These are phyloP conservation scores for Apiotrichum porosum DNA, from an alignment of 1,284 basidiomycete species.

Conservation along the genomic window DNA sequence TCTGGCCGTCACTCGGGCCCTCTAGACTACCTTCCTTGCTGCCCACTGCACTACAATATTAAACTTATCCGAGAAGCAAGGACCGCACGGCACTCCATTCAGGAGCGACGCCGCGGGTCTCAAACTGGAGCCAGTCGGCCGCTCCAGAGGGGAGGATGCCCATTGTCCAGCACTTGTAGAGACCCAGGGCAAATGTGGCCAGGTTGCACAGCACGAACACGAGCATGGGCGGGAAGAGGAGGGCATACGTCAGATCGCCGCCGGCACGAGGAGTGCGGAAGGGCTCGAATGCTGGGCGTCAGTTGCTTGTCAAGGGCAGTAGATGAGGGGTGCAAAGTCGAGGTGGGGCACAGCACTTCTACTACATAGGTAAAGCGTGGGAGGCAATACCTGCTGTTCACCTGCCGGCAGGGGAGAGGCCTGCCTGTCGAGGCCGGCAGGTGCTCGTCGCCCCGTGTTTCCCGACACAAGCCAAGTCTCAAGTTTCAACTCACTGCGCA, in stretches of 20 bases:
- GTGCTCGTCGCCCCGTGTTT: too few relatives aligned
- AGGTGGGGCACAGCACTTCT: too few relatives aligned
- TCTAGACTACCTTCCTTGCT: too few relatives aligned
- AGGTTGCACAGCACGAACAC: slow-evolving; percentile 44
- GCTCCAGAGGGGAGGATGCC: slow-evolving; percentile 80
- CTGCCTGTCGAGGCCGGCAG: background rate
- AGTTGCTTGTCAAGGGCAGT: too few relatives aligned
- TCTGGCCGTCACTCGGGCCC: too few relatives aligned
- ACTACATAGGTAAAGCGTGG: too few relatives aligned
- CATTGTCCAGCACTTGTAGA: slow-evolving; percentile 89
- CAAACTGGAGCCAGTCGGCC: slow-evolving; percentile 87
- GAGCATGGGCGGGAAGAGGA: slow-evolving; percentile 40
- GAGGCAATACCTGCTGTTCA: too few relatives aligned
- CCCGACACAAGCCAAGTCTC: too few relatives aligned
- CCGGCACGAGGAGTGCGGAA: slow-evolving; percentile 26
- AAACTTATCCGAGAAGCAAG: slow-evolving; percentile 4
- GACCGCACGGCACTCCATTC: slow-evolving; percentile 16
- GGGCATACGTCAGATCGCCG: slow-evolving; percentile 28
- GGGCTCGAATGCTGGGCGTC: slow-evolving; percentile 44
- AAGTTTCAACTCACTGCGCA: slow-evolving; percentile 61
- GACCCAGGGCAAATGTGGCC: slow-evolving; percentile 60
- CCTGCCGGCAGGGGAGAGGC: background rate
- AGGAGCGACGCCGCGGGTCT: slow-evolving; percentile 55
- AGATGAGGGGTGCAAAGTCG: too few relatives aligned
- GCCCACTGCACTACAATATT: background rate